Evolutionary conservation across 306 rosid species (phyloP), one percentile per base, ranked within the genome.

Genomic region (Vigna mungo): DNA sequence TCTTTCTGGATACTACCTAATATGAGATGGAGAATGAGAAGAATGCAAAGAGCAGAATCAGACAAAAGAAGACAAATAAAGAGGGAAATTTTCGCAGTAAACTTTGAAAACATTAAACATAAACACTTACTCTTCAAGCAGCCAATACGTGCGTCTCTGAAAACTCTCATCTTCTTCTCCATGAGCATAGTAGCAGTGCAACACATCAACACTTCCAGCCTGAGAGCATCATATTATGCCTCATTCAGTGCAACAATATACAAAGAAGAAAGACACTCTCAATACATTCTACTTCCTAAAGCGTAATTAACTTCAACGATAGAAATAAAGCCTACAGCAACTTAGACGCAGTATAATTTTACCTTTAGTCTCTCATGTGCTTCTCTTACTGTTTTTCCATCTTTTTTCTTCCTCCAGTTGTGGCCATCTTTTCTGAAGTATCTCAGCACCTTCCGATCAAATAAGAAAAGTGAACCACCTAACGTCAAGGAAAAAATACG

Each of bases 301-400:
- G 69, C 47, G 62, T 36, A 71, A 66, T 36, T 58, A 62, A 51
- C 36, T 55, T 55, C 27, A 25, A 52, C 13, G 77, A 77, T 16
- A 21, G 27, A 63, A 59, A 59, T 47, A 64, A 49, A 74, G 47
- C 71, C 65, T 27, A 16, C 65, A 65, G 47, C 70, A 27, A 59
- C 59, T 32, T 68, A 25, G 59, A 60, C 20, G 63, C 54, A 34
- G 65, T 13, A 73, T 15, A 78, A 70, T 83, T 78, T 84, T 78
- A 94, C 97, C 98, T 94, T 94, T 30, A 91, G 96, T 75, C 89
- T 89, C 82, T 94, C 98, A 64, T 94, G 98, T 73, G 97, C 98
- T 85, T 94, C 98, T 88, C 88, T 90, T 46, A 94, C 88, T 9
- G 94, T 89, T 84, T 94, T 94, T 55, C 96, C 98, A 86, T 91